Evolutionary conservation across 2,329 filamentous ascomycete species (phyloP).

Genomic region (Exophiala dermatitidis): DNA sequence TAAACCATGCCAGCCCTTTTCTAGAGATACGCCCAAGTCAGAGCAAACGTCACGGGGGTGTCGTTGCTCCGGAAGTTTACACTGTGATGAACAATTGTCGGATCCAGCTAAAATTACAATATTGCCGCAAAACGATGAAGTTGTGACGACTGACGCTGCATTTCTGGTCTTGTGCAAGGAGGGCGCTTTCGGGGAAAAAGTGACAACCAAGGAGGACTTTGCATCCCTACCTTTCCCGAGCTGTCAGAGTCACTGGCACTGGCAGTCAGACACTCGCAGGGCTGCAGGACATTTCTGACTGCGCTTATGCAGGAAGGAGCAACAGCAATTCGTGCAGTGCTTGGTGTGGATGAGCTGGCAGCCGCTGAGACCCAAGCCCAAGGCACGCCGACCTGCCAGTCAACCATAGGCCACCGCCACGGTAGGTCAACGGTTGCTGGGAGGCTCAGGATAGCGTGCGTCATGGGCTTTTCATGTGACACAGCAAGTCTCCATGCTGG

Average conservation of each 20-base stretch:
- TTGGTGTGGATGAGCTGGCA: background rate
- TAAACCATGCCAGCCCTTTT: background rate
- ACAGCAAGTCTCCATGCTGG: constrained; percentile 13
- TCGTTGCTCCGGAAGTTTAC: background rate
- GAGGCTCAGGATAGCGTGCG: constrained; percentile 3
- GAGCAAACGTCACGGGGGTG: background rate
- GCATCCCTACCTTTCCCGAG: background rate
- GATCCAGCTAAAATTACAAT: no score
- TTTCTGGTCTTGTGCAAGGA: background rate
- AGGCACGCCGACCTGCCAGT: background rate
- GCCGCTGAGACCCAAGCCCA: constrained; percentile 3
- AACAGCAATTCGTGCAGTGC: background rate
- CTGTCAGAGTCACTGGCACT: background rate
- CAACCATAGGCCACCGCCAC: background rate
- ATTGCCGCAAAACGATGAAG: no score
- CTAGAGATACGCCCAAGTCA: background rate
- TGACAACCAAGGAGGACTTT: background rate
- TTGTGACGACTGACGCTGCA: no score
- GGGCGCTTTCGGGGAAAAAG: background rate
- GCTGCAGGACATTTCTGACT: constrained; percentile 1
- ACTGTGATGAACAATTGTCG: background rate
- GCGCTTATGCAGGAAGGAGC: constrained; percentile 15
- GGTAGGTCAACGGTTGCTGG: constrained; percentile 7
- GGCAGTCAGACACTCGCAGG: background rate
- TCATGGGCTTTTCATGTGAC: constrained; percentile 20